Conservation (phyloP, 148 eudicot species). For the Polygonum maritimum region DNA sequence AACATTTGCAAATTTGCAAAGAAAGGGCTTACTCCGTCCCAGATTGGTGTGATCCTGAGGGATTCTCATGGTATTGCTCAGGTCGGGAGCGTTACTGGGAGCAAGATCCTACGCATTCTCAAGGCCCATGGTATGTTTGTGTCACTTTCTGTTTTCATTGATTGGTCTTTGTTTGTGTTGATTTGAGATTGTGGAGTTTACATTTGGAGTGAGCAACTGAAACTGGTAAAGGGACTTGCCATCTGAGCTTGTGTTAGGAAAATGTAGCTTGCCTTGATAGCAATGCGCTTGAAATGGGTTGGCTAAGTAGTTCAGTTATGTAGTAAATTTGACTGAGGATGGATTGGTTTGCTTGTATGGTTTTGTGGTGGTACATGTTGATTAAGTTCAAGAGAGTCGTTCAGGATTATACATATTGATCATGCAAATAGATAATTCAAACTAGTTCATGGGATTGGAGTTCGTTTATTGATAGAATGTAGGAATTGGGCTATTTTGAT, state of each 20-base stretch:
- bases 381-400: too few relatives aligned
- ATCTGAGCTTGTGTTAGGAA: neutral
- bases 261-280: neutral
- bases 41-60: slow-evolving; percentile 18
- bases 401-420: neutral
- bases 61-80: slow-evolving; percentile 21
- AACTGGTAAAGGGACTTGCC: neutral
- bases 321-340: neutral
- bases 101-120: slow-evolving; percentile 24
- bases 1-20: slow-evolving; percentile 24
- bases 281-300: neutral
- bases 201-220: neutral
- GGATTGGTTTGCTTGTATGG: neutral
- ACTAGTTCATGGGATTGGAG: neutral
- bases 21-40: slow-evolving; percentile 19
- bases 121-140: slow-evolving; percentile 28
- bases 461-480: neutral
- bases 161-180: neutral
- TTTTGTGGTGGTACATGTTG: too few relatives aligned
- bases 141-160: neutral
- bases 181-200: neutral
- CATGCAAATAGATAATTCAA: neutral
- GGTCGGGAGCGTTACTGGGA: slow-evolving; percentile 15
- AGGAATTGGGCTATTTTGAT: neutral
- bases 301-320: neutral